phyloP scores from a whole-genome alignment of 2,329 filamentous ascomycete genomes.

The Amauroascus verrucosus region DNA sequence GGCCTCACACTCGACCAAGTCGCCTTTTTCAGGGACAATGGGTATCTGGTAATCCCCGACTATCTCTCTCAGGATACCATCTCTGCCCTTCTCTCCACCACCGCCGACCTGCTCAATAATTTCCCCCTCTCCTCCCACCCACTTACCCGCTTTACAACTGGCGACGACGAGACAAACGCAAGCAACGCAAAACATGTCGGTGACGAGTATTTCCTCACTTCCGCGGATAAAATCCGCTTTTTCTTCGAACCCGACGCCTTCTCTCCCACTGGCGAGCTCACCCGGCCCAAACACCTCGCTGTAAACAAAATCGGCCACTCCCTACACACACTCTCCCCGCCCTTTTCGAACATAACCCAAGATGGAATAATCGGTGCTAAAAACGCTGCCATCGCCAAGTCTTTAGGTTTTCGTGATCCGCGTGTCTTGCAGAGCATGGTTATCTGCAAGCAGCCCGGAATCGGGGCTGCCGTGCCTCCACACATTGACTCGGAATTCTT shows the following conservation, averaged over 20 bases:
- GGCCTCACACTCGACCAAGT: slow-evolving; percentile 61
- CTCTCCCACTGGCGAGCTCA: slow-evolving; percentile 50
- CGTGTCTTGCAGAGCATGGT: slow-evolving; percentile 86
- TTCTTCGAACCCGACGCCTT: slow-evolving; percentile 97
- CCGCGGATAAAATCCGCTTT: slow-evolving; percentile 85
- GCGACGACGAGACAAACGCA: slow-evolving; percentile 50
- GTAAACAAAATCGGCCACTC: slow-evolving; percentile 86
- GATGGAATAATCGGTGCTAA: slow-evolving; percentile 32
- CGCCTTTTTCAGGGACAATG: slow-evolving; percentile 63
- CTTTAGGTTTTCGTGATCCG: slow-evolving; percentile 66
- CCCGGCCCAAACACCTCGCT: slow-evolving; percentile 68
- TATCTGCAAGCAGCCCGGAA: slow-evolving; percentile 96
- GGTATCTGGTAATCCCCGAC: slow-evolving; percentile 77
- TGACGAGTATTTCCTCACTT: slow-evolving; percentile 85
- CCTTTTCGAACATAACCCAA: slow-evolving; percentile 51
- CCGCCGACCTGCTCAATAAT: slow-evolving; percentile 58
- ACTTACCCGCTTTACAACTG: slow-evolving; percentile 87
- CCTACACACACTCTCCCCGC: slow-evolving; percentile 57
- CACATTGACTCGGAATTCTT: slow-evolving; percentile 91
- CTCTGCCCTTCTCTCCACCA: slow-evolving; percentile 60
- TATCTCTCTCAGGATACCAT: slow-evolving; percentile 61
- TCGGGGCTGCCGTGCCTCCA: slow-evolving; percentile 78
- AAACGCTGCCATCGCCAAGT: slow-evolving; percentile 56
- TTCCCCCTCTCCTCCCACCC: slow-evolving; percentile 79
- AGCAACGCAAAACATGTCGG: slow-evolving; percentile 58